Conservation (phyloP, 2,329 filamentous ascomycete species). For the Onygenales sp. region DNA sequence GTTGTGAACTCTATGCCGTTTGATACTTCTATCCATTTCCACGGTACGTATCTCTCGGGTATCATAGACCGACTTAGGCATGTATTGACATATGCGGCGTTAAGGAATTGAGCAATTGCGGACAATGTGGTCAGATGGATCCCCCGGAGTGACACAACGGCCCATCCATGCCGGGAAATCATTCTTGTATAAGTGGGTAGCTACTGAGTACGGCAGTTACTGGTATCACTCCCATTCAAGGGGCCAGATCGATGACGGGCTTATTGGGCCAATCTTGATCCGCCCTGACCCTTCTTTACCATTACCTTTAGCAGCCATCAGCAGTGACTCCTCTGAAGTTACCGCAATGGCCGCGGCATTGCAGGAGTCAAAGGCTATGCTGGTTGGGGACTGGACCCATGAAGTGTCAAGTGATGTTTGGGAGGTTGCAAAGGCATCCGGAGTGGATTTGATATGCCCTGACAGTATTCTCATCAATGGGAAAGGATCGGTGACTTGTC, state of each 20-base stretch:
- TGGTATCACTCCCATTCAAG: constrained; percentile 35
- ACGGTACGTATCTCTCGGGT: constrained; percentile 13
- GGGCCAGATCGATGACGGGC: neutral
- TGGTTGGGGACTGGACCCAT: neutral
- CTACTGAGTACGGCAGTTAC: constrained; percentile 47
- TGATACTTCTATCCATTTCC: constrained; percentile 22
- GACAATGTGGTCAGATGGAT: constrained; percentile 45
- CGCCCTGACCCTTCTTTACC: neutral
- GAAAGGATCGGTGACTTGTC: constrained; percentile 13
- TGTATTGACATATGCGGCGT: too few relatives aligned
- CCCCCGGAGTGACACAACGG: constrained; percentile 46
- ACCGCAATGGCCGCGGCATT: neutral
- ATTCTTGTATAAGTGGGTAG: constrained; percentile 45
- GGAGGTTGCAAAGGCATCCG: constrained; percentile 7
- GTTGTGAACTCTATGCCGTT: constrained; percentile 22
- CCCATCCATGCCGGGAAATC: constrained; percentile 41
- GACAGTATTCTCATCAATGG: constrained; percentile 16
- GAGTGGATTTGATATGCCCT: constrained; percentile 12
- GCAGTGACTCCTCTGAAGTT: neutral
- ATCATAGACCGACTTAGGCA: too few relatives aligned
- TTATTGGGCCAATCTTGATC: neutral
- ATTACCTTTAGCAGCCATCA: neutral
- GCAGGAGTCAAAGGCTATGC: neutral
- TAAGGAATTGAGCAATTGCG: neutral
- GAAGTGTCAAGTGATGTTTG: neutral